Evolutionary conservation across 2,329 filamentous ascomycete species (phyloP), one percentile per base, ranked within the genome.

Genomic region (Scleromitrula shiraiana): DNA sequence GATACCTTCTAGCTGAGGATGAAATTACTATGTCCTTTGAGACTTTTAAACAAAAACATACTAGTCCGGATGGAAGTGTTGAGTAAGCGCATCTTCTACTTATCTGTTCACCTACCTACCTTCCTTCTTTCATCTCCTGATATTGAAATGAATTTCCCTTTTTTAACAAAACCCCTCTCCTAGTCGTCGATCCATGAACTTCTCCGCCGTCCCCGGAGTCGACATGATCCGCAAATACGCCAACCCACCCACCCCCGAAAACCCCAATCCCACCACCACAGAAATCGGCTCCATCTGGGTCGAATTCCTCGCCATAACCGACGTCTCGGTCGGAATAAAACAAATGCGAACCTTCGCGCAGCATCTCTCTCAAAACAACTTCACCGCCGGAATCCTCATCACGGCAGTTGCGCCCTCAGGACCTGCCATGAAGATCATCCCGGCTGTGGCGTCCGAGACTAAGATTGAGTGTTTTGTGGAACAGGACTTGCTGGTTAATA

Each of bases 391-490:
- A 56, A 87, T 98, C 66, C 88, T 96, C 70, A 80, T 98, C 60
- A 90, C 88, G 49, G 78, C 84, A 63, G 84, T 83, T 40, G 74
- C 87, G 39, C 85, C 96, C 51, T 95, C 89, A 0, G 78, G 88
- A 23, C 85, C 90, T 52, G 91, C 90, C 30, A 81, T 91, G 66
- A 94, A 94, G 72, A 82, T 90, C 57, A 84, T 95, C 59, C 82
- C 82, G 56, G 82, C 83, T 51, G 81, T 91, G 50, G 80, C 85
- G 59, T 80, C 82, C 53, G 77, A 80, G 65, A 85, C 85, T 47
- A 81, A 86, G 62, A 88, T 96, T 63, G 93, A 98, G 73, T 88
- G 88, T 65, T 98, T 98, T 72, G 80, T 91, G 60, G 93, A 97
- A 74, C 85, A 93, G 66, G 93, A 98, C 69, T 70, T 98, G 60